Conservation (phyloP, 176 grass and related monocot genomes). For the Alopecurus myosuroides region DNA sequence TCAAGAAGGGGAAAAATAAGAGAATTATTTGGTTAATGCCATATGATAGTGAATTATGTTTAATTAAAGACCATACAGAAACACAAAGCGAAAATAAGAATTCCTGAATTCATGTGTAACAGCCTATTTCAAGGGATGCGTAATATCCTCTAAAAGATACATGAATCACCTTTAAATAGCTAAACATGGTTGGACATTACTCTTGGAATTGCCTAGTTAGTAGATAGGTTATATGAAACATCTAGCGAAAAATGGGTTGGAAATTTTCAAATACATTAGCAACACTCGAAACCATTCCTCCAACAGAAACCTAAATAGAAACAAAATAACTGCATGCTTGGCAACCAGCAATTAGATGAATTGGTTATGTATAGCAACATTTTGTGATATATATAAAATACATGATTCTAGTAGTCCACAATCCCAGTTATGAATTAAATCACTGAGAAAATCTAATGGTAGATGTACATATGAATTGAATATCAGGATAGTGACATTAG, state of each 20-base stretch:
- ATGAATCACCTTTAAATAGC: not conserved
- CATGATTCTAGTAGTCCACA: not conserved
- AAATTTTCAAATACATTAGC: conserved; percentile 13
- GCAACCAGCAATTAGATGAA: not conserved
- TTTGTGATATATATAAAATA: not conserved
- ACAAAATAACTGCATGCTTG: not conserved
- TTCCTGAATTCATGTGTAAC: not conserved
- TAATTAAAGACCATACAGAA: conserved; percentile 7
- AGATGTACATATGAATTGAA: not conserved
- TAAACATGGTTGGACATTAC: conserved; percentile 8
- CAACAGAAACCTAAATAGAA: not conserved
- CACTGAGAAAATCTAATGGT: not conserved
- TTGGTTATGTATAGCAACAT: not conserved
- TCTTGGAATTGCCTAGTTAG: conserved; percentile 13
- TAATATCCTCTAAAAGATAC: not conserved
- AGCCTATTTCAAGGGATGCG: not conserved
- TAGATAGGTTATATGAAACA: not conserved
- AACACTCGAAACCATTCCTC: not conserved
- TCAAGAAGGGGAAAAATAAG: conserved; percentile 7
- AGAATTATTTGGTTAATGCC: not conserved
- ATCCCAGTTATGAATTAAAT: no score
- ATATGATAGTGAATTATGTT: conserved; percentile 16
- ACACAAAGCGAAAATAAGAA: conserved; percentile 6
- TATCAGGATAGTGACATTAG: not conserved
- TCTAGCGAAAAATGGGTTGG: not conserved